Evolutionary conservation across 2,329 filamentous ascomycete species (phyloP).

Genomic region (Penicillium sclerotiorum): DNA sequence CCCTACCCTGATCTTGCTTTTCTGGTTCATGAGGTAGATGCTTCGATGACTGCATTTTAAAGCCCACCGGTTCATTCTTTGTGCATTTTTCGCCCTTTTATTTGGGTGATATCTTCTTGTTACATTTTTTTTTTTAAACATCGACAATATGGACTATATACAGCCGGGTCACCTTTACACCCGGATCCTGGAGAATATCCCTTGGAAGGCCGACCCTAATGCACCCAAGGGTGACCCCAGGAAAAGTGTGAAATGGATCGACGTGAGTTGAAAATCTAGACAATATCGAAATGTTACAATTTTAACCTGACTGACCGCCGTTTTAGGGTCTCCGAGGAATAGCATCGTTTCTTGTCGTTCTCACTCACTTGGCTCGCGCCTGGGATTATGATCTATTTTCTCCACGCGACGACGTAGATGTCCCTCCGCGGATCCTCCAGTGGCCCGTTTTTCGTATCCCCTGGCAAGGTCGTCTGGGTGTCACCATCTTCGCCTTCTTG

Average conservation of each 20-base stretch:
- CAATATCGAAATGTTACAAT: background rate
- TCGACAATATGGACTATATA: constrained; percentile 21
- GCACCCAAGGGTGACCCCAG: constrained; percentile 16
- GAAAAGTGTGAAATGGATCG: constrained; percentile 24
- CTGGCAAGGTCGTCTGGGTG: constrained; percentile 57
- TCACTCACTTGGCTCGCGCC: constrained; percentile 56
- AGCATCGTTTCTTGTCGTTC: constrained; percentile 56
- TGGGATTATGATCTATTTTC: constrained; percentile 56
- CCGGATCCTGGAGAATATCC: constrained; percentile 24
- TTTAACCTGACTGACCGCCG: background rate
- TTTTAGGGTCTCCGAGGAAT: constrained; percentile 55
- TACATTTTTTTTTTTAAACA: background rate
- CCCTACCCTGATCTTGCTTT: constrained; percentile 10
- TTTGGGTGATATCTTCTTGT: no score
- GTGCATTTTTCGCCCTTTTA: no score
- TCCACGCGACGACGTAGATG: constrained; percentile 48
- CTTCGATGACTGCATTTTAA: constrained; percentile 6
- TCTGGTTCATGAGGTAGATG: constrained; percentile 14
- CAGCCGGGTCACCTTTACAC: constrained; percentile 21
- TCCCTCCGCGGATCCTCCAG: constrained; percentile 51
- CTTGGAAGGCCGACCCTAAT: constrained; percentile 24
- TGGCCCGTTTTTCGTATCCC: constrained; percentile 55
- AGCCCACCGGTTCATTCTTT: constrained; percentile 7
- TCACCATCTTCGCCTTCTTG: constrained; percentile 60
- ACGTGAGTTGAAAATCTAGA: constrained; percentile 6